Evolutionary conservation across 805 yeast genomes (phyloP).

Genomic region (Kluyveromyces siamensis): DNA sequence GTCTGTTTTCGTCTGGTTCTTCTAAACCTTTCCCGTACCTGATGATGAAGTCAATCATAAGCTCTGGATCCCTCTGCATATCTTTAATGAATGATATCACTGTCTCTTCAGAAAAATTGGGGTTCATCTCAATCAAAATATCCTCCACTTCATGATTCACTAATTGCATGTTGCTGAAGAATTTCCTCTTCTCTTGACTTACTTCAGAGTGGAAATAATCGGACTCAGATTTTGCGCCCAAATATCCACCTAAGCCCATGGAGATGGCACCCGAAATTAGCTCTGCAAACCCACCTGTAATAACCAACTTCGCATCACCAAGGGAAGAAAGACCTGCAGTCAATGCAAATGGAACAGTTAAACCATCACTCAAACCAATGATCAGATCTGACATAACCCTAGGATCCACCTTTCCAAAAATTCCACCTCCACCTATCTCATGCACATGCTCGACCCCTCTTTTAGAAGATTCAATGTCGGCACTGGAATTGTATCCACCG

Average conservation of each 20-base stretch:
- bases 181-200: slow-evolving; percentile 56
- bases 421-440: slow-evolving; percentile 11
- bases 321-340: slow-evolving; percentile 92
- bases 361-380: slow-evolving; percentile 90
- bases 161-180: slow-evolving; percentile 54
- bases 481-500: not conserved
- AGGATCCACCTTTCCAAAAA: slow-evolving; percentile 63
- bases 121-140: slow-evolving; percentile 60
- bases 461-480: slow-evolving; percentile 4
- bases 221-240: slow-evolving; percentile 86
- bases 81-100: slow-evolving; percentile 66
- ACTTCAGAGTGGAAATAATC: slow-evolving; percentile 70
- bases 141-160: slow-evolving; percentile 76
- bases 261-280: slow-evolving; percentile 93
- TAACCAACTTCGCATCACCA: slow-evolving; percentile 83
- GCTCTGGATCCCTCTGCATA: slow-evolving; percentile 66
- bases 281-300: slow-evolving; percentile 97
- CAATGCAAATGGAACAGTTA: slow-evolving; percentile 97
- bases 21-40: slow-evolving; percentile 88
- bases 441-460: slow-evolving; percentile 5
- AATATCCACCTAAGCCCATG: slow-evolving; percentile 95
- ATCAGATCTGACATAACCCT: slow-evolving; percentile 89
- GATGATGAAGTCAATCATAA: slow-evolving; percentile 78
- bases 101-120: slow-evolving; percentile 54
- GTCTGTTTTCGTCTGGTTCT: slow-evolving; percentile 91